Evolutionary conservation across 495 filamentous ascomycete genomes (phyloP), one percentile per base, ranked within the genome.

Genomic region (Daldinia decipiens): DNA sequence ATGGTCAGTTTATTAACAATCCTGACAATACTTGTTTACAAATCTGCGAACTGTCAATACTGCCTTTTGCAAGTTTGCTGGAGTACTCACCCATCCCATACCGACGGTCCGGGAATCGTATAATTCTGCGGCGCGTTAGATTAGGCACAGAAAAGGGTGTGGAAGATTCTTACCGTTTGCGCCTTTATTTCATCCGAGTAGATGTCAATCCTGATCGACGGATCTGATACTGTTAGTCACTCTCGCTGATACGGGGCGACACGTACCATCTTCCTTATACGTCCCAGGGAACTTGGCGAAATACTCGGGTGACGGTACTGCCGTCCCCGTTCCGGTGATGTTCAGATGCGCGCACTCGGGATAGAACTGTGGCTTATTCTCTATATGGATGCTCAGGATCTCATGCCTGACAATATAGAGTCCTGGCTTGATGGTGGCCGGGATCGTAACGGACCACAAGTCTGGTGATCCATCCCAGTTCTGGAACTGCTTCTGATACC

Each of bases 331-430:
- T 5, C 83, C 82, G n/a, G 75, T 79, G 11, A 88, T 77, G 24
- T 82, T 80, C 54, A 88, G 65, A 69, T 87, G 85, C 5, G 82
- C 86, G 50, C 86, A 88, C 65, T 87, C 83, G 13, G 83, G 82
- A 68, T 88, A 87, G 64, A 85, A 88, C 77, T 88, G 86, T 3
- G 86, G 85, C 65, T 75, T 81, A 43, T 82, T 77, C 62, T 78
- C 82, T 38, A 87, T 79, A 58, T 87, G 86, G 5, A 88, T 80
- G 5, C 81, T 83, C 40, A 87, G 66, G 24, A 87, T 81, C 70
- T 88, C 86, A 60, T 88, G 86, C 52, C 85, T 66, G 34, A 87
- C 80, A 50, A 88, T 65, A 64, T 87, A 88, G 38, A 82, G 75
- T 15, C 85, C 86, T 6, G 79, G 68, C 40, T 77, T 79, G 38